These are phyloP conservation scores for Vitis hybrid DNA, from an alignment of 177 flowering plant genomes.

Conservation along the genomic window DNA sequence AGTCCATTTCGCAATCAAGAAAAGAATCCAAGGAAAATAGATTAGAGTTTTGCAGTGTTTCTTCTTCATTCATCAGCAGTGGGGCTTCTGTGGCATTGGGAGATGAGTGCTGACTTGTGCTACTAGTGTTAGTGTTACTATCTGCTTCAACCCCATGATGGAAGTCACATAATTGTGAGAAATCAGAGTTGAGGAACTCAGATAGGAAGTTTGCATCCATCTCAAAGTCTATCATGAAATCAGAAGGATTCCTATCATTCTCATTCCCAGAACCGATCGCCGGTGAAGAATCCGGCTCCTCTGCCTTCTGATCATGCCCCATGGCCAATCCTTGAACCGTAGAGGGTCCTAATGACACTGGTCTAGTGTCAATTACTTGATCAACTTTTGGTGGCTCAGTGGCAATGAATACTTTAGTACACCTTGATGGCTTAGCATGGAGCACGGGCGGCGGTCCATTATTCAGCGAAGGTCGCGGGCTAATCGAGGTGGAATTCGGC, in stretches of 20 bases:
- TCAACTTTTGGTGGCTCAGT: not conserved
- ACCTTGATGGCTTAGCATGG: slow-evolving; percentile 22
- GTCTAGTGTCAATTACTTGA: not conserved
- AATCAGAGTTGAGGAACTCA: slow-evolving; percentile 11
- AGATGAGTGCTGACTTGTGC: not conserved
- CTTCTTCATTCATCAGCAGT: not conserved
- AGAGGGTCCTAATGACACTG: slow-evolving; percentile 1
- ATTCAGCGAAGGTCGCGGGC: not conserved
- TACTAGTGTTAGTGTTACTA: not conserved
- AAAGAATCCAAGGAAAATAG: not conserved
- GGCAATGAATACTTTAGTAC: slow-evolving; percentile 14
- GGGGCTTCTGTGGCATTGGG: not conserved
- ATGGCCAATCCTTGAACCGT: not conserved
- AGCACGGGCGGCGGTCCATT: not conserved
- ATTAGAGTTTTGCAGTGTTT: slow-evolving; percentile 1
- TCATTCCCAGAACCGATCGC: too few relatives aligned
- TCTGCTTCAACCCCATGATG: not conserved
- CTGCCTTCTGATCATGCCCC: too few relatives aligned
- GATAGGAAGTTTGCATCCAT: slow-evolving; percentile 14
- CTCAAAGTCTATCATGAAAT: slow-evolving; percentile 16
- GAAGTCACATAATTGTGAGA: not conserved
- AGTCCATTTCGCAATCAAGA: slow-evolving; percentile 5
- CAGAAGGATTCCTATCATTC: not conserved
- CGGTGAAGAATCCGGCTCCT: not conserved
- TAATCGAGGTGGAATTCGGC: not conserved